Base-by-base conservation (phyloP, 2,329 filamentous ascomycete genomes). In the Aspergillus sp. region DNA sequence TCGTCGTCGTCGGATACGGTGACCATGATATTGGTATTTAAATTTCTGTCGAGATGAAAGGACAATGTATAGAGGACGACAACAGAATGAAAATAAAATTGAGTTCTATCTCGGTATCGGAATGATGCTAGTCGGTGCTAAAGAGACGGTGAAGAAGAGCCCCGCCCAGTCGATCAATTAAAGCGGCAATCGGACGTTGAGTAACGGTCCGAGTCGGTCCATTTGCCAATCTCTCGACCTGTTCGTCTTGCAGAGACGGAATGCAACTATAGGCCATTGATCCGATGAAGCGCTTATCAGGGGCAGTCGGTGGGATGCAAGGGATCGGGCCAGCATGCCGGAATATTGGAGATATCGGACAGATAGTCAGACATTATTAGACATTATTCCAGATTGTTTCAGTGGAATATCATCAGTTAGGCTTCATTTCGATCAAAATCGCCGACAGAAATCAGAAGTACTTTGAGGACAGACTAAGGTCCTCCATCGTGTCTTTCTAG, bases 1-100 rank as follows among this genome's bases (percentile, higher is more conserved):
- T 87, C 85, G 61, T 88, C 85, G 54, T 86, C 83, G 66, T 87
- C 79, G 42, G 79, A 73, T 59, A 84, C 82, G 6, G 71, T 69
- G 11, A 74, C 71, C 76, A 78, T 78, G 29, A 53, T 51, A 31
- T 47, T 39, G 16, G 16, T n/a, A 6, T 39, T 14, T 11, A 3
- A 39, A 39, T 39, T 2, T n/a, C 36, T 16, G 16, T 39, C 14
- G 4, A 7, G 12, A n/a, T n/a, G 36, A 7, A 39, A 3, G 1
- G 5, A n/a, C 16, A 42, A 6, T 16, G 14, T 42, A 3, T n/a
- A n/a, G 5, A 3, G 16, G 36, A n/a, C 5, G 14, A 1, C 14
- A 6, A n/a, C 6, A 16, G 32, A 42, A n/a, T 12, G n/a, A 16
- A 12, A 42, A n/a, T n/a, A 14, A n/a, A 42, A 42, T n/a, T 42